Evolutionary conservation across 164 flowering plant genomes (phyloP), one percentile per base, ranked within the genome.

Genomic region (Sedum album): DNA sequence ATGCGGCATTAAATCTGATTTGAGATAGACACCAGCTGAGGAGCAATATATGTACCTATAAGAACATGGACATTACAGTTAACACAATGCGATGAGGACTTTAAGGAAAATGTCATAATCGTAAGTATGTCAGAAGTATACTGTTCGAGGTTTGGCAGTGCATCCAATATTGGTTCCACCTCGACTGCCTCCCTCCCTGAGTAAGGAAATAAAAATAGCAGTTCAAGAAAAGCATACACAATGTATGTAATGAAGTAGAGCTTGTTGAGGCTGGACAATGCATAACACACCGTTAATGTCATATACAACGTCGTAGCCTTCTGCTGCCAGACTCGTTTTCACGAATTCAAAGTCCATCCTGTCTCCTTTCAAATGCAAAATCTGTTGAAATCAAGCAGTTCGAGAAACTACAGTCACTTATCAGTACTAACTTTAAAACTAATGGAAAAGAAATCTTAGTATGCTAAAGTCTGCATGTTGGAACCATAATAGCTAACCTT

Each of bases 281-380:
- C 10, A 44, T 9, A n/a, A 23, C 75, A 66, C 73, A 90, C 99
- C 99, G 69, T 94, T 91, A 53, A 91, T 94, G 67, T 94, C 99
- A 49, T 94, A 94, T 35, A 94, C 99, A 53, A 89, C 90, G 76
- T 94, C 95, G 68, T 79, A 94, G 71, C 96, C 95, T 83, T 88
- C 85, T 65, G 95, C 91, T 21, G 99, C 67, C 26, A 94, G 93
- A 73, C 93, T 89, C 42, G 82, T 79, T 74, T 84, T 91, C 66
- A 94, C 97, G 68, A 89, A 91, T 0, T 91, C 96, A 46, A 71
- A 89, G 78, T 94, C 99, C 77, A 82, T 85, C 66, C 99, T 82
- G 76, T 94, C 97, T 74, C 99, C 99, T 86, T 94, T 94, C 86
- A 94, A 79, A 80, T 91, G 99, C 84, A 84, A 78, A 57, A 94